These are phyloP conservation scores for Chernovozyma sophiae-reginae DNA, from an alignment of 1,139 yeast genomes.

Conservation along the genomic window DNA sequence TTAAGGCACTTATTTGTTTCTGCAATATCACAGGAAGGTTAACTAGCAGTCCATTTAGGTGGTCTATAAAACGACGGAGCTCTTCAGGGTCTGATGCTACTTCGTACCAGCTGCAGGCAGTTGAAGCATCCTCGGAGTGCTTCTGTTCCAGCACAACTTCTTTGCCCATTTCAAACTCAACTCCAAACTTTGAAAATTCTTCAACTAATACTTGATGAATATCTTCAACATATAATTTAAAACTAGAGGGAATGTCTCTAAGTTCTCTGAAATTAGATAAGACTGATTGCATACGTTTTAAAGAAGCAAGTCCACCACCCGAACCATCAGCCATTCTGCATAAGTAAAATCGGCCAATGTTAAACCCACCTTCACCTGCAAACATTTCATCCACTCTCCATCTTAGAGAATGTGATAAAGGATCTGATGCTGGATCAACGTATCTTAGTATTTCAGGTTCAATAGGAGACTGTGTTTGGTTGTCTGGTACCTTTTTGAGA, in stretches of 20 bases:
- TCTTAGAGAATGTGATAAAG: slow-evolving; percentile 34
- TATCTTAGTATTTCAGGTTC: slow-evolving; percentile 28
- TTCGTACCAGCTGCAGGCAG: slow-evolving; percentile 36
- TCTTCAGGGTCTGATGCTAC: slow-evolving; percentile 36
- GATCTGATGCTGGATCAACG: slow-evolving; percentile 42
- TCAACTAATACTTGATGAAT: slow-evolving; percentile 32
- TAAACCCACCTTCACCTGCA: slow-evolving; percentile 45
- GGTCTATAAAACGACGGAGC: slow-evolving; percentile 27
- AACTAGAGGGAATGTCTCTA: slow-evolving; percentile 29
- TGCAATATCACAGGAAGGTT: slow-evolving; percentile 11
- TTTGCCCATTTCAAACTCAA: slow-evolving; percentile 31
- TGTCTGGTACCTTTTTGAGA: slow-evolving; percentile 5
- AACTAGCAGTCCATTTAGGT: slow-evolving; percentile 21
- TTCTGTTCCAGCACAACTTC: slow-evolving; percentile 16
- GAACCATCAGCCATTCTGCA: slow-evolving; percentile 38
- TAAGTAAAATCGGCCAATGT: slow-evolving; percentile 43
- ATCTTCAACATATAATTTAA: slow-evolving; percentile 51
- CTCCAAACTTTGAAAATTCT: slow-evolving; percentile 26
- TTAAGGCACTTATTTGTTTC: slow-evolving; percentile 16
- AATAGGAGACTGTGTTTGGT: slow-evolving; percentile 17
- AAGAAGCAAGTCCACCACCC: slow-evolving; percentile 38
- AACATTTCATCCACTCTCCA: slow-evolving; percentile 39
- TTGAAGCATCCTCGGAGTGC: neutral
- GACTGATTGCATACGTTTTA: slow-evolving; percentile 28
- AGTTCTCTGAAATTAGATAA: slow-evolving; percentile 17